Evolutionary conservation across 176 grass and related monocot genomes (phyloP).

Genomic region (Musa troglodytarum): DNA sequence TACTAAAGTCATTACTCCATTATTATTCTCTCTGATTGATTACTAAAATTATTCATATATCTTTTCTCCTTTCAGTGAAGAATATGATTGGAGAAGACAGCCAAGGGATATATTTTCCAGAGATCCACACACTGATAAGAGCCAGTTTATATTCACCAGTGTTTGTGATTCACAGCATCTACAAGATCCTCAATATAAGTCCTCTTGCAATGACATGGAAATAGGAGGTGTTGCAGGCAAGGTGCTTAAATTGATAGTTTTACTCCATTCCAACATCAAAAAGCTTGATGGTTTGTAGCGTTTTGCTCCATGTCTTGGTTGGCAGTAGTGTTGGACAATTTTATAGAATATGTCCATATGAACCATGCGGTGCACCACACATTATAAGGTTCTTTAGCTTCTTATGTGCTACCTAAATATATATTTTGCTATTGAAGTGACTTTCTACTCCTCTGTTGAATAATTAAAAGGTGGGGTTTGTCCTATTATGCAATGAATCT

Average conservation of each 20-base stretch:
- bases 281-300: neutral
- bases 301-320: neutral
- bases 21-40: neutral
- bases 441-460: no score
- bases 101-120: slow-evolving; percentile 5
- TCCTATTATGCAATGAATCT: no score
- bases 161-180: slow-evolving; percentile 23
- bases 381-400: neutral
- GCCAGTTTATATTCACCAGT: slow-evolving; percentile 17
- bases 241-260: slow-evolving; percentile 31
- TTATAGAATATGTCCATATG: neutral
- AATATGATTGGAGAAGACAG: slow-evolving; percentile 25
- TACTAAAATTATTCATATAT: neutral
- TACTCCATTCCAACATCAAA: neutral
- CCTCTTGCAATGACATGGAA: slow-evolving; percentile 44
- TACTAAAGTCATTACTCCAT: neutral
- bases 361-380: neutral
- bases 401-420: no score
- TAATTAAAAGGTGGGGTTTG: no score
- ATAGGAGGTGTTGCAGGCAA: slow-evolving; percentile 54
- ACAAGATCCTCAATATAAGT: slow-evolving; percentile 19
- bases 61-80: slow-evolving; percentile 26
- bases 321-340: neutral
- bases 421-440: no score
- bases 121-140: slow-evolving; percentile 15